phyloP scores from a whole-genome alignment of 805 yeast species.

The Kodamaea sagamina region DNA sequence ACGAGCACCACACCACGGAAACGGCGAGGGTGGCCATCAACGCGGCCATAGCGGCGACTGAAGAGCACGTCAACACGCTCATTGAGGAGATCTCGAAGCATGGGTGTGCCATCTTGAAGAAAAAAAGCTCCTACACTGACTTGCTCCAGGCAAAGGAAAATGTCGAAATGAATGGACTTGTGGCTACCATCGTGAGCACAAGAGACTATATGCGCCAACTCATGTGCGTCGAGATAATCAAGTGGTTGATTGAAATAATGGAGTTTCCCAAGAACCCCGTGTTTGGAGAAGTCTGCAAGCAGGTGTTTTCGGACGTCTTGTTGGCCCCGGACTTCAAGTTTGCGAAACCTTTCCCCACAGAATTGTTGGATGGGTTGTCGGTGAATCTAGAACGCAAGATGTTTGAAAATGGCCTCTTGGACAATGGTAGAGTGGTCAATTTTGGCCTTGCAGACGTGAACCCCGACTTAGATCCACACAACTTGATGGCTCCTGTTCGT shows the following conservation, averaged over 20 bases:
- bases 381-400: conserved; percentile 7
- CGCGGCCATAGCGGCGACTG: conserved; percentile 30
- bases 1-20: conserved; percentile 65
- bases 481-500: not conserved
- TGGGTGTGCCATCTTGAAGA: conserved; percentile 53
- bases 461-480: conserved; percentile 5
- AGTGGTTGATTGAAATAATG: conserved; percentile 51
- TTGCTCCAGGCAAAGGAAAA: conserved; percentile 20
- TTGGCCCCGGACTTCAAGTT: conserved; percentile 37
- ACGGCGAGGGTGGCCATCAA: conserved; percentile 53
- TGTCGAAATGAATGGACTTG: conserved; percentile 48
- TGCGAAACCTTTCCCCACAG: conserved; percentile 29
- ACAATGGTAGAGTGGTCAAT: conserved; percentile 29
- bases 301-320: conserved; percentile 47
- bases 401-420: conserved; percentile 35
- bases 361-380: conserved; percentile 21
- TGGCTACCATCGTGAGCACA: conserved; percentile 54
- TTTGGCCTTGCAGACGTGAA: conserved; percentile 21
- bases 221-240: conserved; percentile 45
- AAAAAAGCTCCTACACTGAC: conserved; percentile 20
- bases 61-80: conserved; percentile 26
- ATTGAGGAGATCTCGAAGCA: conserved; percentile 36
- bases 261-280: conserved; percentile 23
- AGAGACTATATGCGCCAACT: conserved; percentile 54
- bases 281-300: conserved; percentile 37